Base-by-base conservation (phyloP, 2,329 filamentous ascomycete genomes). In the Xylaria sp. region DNA sequence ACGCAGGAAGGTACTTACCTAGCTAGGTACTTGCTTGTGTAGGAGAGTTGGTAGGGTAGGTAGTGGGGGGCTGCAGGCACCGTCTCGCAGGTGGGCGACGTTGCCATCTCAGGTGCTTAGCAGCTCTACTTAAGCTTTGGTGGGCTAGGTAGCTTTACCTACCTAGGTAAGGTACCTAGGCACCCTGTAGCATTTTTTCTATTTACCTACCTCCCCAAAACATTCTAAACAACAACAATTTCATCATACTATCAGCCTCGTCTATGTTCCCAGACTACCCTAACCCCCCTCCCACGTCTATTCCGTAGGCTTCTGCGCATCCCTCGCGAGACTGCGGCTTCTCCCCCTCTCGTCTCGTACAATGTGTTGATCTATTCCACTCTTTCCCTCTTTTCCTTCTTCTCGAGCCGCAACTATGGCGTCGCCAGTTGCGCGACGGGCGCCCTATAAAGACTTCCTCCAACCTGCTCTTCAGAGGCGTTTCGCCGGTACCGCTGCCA, bases 381-480 rank as follows among this genome's bases (percentile, higher is more conserved):
- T 46, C 15, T 19, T 23, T 29, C 11, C 31, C 25, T 60, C 51
- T 38, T 11, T 37, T 44, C n/a, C 38, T 54, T 54, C 27, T 25
- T 25, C 19, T 47, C 25, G 40, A 65, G 53, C 76, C 74, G 76
- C 75, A 70, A 79, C 73, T 51, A 86, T 86, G 83, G 79, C 83
- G 71, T 75, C 74, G 72, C 76, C 77, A 72, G 80, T 77, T 74
- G 83, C 80, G 79, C 87, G 81, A 82, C 85, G 75, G 73, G 79
- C 81, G 71, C 81, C 84, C 49, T 96, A 97, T 78, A 90, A 92
- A 81, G 92, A 97, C 79, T 96, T 96, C 76, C 80, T 97, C 69
- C 96, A 94, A 64, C 93, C 94, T 51, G 89, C 90, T 54, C 81
- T 97, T 66, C 94, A 98, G 77, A 85, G 91, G 71, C 87, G 93